Base-by-base conservation (phyloP, 2,329 filamentous ascomycete species). In the Cylindrodendrum hubeiense region DNA sequence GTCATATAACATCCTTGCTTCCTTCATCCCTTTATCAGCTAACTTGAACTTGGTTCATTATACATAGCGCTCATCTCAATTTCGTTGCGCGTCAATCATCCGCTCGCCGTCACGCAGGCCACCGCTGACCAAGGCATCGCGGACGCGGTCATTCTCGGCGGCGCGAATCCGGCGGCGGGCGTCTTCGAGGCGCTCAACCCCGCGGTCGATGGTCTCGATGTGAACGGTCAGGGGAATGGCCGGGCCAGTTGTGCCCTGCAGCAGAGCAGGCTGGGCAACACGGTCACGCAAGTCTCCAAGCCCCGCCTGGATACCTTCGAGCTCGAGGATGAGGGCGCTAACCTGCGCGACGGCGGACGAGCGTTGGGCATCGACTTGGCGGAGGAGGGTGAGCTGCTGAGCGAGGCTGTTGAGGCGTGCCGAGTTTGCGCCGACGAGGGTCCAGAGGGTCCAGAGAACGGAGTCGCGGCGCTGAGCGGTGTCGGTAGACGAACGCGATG, bases 251-350 rank as follows among this genome's bases (percentile, higher is more conserved):
- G 73, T 72, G 8, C 81, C 80, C 26, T 83, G 85, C 12, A 90
- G 72, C 10, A 91, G 77, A 68, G 89, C 90, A 0, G 93, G 91
- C 60, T 87, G 85, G 0, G 88, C 89, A 10, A 95, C 91, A 6
- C 90, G 83, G 65, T 94, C 91, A 22, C 91, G 83, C 70, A 97
- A 77, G 72, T 94, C 91, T 69, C 90, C 89, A 13, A 97, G 80
- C 47, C 89, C 89, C 2, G 89, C 86, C 70, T 90, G 87, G 66
- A 96, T 95, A 60, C 88, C 88, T 77, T 93, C 88, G 37, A 96
- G 84, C 73, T 94, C 93, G 44, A 93, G 80, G 17, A 96, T 82
- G 0, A 94, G 89, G 2, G 85, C 85, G 17, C 82, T 86, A n/a
- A 97, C 87, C 75, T 94, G 92, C 17, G 82, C 83, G 58, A 91